Conservation (phyloP, 2,329 filamentous ascomycete genomes). For the Magnaporthiopsis incrustans region DNA sequence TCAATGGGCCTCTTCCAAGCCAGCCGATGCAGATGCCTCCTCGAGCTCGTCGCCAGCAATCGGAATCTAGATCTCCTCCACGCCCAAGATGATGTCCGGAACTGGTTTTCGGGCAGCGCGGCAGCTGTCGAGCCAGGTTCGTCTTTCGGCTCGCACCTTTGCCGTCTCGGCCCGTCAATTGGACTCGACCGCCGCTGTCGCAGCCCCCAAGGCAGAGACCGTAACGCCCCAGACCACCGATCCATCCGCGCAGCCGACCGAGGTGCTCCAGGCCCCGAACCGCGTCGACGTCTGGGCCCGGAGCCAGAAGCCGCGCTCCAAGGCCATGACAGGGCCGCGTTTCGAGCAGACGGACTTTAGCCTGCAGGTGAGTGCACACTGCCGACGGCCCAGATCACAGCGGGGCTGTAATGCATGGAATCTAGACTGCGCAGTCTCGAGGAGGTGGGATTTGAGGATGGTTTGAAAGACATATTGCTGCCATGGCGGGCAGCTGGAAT, state of each 20-base stretch:
- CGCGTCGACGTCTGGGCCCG: slow-evolving; percentile 71
- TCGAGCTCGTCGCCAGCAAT: neutral
- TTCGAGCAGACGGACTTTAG: slow-evolving; percentile 97
- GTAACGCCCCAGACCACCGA: slow-evolving; percentile 34
- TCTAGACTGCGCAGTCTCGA: neutral
- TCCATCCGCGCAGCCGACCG: slow-evolving; percentile 29
- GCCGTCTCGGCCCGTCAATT: slow-evolving; percentile 37
- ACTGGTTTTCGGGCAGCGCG: slow-evolving; percentile 30
- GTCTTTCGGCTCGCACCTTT: slow-evolving; percentile 38
- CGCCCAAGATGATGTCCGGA: slow-evolving; percentile 35
- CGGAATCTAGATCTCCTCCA: slow-evolving; percentile 8
- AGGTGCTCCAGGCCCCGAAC: slow-evolving; percentile 78
- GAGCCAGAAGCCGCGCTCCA: slow-evolving; percentile 71
- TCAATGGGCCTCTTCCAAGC: neutral
- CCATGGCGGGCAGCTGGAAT: neutral
- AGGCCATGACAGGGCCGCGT: slow-evolving; percentile 86
- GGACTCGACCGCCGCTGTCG: slow-evolving; percentile 31
- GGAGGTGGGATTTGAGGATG: neutral
- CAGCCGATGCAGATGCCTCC: neutral
- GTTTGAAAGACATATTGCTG: neutral
- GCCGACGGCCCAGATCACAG: neutral
- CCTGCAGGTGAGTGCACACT: slow-evolving; percentile 62
- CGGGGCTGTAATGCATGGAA: neutral
- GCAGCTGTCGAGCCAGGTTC: slow-evolving; percentile 35
- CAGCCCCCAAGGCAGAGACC: slow-evolving; percentile 30